phyloP scores from a whole-genome alignment of 345 rosid genomes.

The Gossypium stocksii region DNA sequence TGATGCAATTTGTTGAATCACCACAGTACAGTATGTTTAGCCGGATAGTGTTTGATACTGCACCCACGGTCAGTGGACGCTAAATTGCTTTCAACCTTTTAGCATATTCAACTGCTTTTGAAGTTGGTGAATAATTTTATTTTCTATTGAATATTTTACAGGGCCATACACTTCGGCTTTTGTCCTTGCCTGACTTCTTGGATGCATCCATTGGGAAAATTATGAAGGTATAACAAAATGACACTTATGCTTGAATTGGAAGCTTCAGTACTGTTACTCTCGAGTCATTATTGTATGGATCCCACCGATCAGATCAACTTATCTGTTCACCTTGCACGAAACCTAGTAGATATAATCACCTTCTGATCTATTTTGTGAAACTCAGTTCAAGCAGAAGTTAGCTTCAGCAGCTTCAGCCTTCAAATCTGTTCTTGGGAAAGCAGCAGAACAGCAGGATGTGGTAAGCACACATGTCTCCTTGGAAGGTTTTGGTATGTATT shows the following conservation, averaged over 20 bases:
- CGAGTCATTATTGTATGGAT: neutral
- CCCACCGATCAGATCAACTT: neutral
- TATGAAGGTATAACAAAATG: conserved; percentile 51
- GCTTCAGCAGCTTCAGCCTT: conserved; percentile 68
- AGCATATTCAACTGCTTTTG: neutral
- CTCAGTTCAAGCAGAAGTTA: conserved; percentile 64
- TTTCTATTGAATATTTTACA: conserved; percentile 24
- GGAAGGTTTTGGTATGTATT: neutral
- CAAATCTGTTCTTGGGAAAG: conserved; percentile 57
- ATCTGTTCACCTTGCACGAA: neutral
- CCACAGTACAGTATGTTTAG: conserved; percentile 60
- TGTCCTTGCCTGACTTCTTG: conserved; percentile 79
- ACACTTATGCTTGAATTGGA: conserved; percentile 4
- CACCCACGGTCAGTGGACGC: conserved; percentile 61
- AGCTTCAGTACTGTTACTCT: neutral
- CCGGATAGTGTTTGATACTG: conserved; percentile 69
- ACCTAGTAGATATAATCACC: neutral
- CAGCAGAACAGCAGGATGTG: conserved; percentile 38
- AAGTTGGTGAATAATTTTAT: conserved; percentile 10
- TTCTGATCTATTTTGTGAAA: conserved; percentile 9
- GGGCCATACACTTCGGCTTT: conserved; percentile 85
- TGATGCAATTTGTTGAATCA: conserved; percentile 63
- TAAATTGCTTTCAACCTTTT: neutral
- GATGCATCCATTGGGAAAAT: conserved; percentile 74
- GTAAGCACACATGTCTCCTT: conserved; percentile 39